These are phyloP conservation scores for Linnemannia hyalina DNA, from an alignment of 192 early-diverging fungal species.

Conservation along the genomic window DNA sequence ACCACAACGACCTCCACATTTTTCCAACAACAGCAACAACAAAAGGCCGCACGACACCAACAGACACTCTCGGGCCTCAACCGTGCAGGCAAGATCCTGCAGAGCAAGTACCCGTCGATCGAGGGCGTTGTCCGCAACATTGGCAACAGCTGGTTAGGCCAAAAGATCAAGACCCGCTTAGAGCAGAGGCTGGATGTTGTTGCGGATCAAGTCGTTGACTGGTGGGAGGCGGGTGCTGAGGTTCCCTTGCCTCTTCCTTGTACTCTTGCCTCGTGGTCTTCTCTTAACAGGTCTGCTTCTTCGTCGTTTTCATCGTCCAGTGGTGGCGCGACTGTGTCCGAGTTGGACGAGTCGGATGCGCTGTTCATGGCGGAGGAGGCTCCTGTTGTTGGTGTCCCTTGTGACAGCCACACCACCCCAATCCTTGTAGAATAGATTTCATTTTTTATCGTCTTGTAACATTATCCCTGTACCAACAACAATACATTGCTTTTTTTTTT, in stretches of 20 bases:
- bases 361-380: background rate
- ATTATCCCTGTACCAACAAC: background rate
- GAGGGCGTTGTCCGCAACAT: constrained; percentile 17
- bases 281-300: background rate
- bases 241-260: background rate
- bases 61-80: constrained; percentile 27
- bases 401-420: too few relatives aligned
- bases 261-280: background rate
- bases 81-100: constrained; percentile 30
- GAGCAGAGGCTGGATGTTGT: constrained; percentile 37
- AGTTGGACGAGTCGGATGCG: background rate
- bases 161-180: constrained; percentile 27
- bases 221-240: constrained; percentile 27
- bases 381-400: background rate
- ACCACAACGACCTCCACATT: background rate
- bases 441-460: background rate
- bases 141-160: constrained; percentile 45
- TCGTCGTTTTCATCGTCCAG: background rate
- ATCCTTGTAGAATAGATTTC: background rate
- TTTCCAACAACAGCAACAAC: background rate
- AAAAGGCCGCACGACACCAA: constrained; percentile 6
- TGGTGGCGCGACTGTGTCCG: background rate
- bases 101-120: constrained; percentile 24
- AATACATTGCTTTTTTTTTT: background rate
- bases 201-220: constrained; percentile 40